Evolutionary conservation across 1,284 basidiomycete genomes (phyloP).

Genomic region (Ceratorhiza oryzae-sativae): DNA sequence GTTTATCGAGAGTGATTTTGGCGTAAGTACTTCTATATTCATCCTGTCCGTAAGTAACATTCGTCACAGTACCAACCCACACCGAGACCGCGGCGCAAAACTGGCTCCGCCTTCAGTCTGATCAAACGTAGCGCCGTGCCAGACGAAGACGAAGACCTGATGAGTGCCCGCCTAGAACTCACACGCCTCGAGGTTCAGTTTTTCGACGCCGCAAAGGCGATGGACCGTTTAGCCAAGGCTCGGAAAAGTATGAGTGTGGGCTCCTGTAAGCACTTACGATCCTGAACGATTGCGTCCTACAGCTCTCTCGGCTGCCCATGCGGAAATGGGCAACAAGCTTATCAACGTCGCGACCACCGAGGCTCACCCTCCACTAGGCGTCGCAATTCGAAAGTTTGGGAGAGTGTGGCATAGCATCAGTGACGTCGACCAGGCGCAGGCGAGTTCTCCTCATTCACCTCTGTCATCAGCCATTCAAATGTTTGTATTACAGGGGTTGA

Average conservation of each 20-base stretch:
- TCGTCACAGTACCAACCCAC: constrained; percentile 69
- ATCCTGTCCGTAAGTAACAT: background rate
- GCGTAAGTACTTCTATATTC: constrained; percentile 54
- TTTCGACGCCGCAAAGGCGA: constrained; percentile 84
- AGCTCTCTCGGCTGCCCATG: constrained; percentile 78
- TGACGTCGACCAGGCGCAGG: constrained; percentile 82
- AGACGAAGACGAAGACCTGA: constrained; percentile 83
- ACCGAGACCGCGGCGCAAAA: constrained; percentile 73
- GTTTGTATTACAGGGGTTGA: constrained; percentile 62
- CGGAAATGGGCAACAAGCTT: constrained; percentile 89
- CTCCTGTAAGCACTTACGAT: background rate
- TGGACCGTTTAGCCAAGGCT: constrained; percentile 82
- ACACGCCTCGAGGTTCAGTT: constrained; percentile 90
- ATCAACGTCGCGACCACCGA: constrained; percentile 89
- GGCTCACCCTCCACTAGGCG: constrained; percentile 78
- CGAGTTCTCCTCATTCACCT: constrained; percentile 43
- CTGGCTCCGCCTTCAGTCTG: constrained; percentile 69
- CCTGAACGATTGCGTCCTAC: constrained; percentile 4
- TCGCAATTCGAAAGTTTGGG: constrained; percentile 82
- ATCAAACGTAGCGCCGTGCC: constrained; percentile 74
- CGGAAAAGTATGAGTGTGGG: constrained; percentile 64
- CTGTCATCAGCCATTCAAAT: background rate
- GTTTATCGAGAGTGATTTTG: constrained; percentile 96
- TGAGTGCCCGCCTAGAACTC: constrained; percentile 86
- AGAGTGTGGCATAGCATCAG: constrained; percentile 83